Conservation (phyloP, 306 rosid genomes). For the Sesbania bispinosa region DNA sequence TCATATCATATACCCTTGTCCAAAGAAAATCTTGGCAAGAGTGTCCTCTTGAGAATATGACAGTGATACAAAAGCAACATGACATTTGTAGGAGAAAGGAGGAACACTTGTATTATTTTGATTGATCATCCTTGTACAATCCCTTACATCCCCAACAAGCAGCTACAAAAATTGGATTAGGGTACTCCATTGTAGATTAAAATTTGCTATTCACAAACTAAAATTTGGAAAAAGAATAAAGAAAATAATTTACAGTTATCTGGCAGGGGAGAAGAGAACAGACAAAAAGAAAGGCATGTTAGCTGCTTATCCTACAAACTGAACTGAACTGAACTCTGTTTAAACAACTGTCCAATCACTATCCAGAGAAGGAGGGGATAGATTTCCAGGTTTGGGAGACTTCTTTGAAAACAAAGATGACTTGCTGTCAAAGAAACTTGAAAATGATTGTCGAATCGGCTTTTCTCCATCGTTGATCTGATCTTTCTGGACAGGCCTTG, state of each 20-base stretch:
- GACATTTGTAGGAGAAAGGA: background rate
- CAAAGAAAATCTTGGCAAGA: background rate
- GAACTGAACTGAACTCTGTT: conserved; percentile 13
- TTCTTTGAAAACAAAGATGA: conserved; percentile 77
- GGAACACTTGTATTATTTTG: background rate
- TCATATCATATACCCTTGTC: background rate
- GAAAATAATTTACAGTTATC: conserved; percentile 50
- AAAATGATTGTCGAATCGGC: conserved; percentile 55
- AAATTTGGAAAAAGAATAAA: background rate
- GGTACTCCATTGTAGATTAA: background rate
- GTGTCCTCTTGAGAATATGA: background rate
- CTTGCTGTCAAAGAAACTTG: conserved; percentile 81
- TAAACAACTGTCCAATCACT: conserved; percentile 67
- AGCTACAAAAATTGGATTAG: background rate
- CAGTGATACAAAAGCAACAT: background rate
- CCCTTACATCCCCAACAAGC: background rate
- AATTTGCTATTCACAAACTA: background rate
- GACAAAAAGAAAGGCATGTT: background rate
- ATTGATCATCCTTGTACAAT: conserved; percentile 7
- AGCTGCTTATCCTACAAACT: background rate
- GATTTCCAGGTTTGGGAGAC: conserved; percentile 55
- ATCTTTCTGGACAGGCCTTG: conserved; percentile 42
- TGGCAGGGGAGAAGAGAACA: background rate
- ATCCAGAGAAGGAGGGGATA: conserved; percentile 29
- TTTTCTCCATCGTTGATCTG: conserved; percentile 43